Evolutionary conservation across 2,329 filamentous ascomycete genomes (phyloP).

Genomic region (Zarea fungicola): DNA sequence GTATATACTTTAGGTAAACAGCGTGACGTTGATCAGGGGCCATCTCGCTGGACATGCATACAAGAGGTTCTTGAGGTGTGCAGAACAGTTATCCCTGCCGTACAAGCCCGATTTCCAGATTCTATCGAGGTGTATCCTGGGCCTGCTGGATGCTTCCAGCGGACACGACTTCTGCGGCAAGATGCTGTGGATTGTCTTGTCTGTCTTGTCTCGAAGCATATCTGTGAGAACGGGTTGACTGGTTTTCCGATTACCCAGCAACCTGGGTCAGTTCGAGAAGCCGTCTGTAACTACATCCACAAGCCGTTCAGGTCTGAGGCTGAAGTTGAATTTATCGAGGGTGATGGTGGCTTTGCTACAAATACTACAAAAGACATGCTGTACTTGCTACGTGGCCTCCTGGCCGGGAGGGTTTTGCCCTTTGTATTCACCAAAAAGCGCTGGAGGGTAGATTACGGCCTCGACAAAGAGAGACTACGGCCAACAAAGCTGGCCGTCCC

Average conservation of each 20-base stretch:
- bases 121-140: not conserved
- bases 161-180: not conserved
- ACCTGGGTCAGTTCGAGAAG: not conserved
- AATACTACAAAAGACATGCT: not conserved
- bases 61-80: conserved; percentile 27
- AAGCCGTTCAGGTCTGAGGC: not conserved
- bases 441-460: conserved; percentile 62
- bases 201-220: conserved; percentile 32
- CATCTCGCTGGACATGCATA: conserved; percentile 50
- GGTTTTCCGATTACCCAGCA: conserved; percentile 39
- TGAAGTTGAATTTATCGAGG: not conserved
- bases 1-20: conserved; percentile 58
- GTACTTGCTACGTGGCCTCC: conserved; percentile 46
- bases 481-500: conserved; percentile 50
- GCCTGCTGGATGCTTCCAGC: not conserved
- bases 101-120: not conserved
- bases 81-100: not conserved
- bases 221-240: conserved; percentile 27
- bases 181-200: not conserved
- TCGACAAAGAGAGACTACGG: conserved; percentile 37
- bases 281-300: not conserved
- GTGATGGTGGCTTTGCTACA: not conserved
- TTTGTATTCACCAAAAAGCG: conserved; percentile 53
- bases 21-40: conserved; percentile 43
- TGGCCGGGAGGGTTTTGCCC: conserved; percentile 48